phyloP scores from a whole-genome alignment of 768 basidiomycete genomes.

The Agaricus subrufescens region DNA sequence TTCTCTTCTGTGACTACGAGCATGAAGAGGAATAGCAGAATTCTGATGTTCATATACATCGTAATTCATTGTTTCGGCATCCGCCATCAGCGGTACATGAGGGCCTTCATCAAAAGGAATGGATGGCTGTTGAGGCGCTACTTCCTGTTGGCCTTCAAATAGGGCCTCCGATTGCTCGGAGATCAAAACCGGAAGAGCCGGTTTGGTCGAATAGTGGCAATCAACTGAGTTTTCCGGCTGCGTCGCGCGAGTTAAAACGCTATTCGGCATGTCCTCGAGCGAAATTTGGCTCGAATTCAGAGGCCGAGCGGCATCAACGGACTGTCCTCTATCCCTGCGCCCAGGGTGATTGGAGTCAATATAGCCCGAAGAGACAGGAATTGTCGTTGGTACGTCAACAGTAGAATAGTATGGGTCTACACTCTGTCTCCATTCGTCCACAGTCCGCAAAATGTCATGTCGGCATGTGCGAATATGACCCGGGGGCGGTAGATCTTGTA shows the following conservation, averaged over 20 bases:
- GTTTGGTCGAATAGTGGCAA: neutral
- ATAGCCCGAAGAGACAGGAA: neutral
- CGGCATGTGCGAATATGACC: constrained; percentile 16
- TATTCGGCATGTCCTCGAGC: neutral
- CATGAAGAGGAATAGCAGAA: neutral
- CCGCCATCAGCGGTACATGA: constrained; percentile 1
- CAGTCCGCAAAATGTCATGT: neutral
- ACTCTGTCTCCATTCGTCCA: constrained; percentile 4
- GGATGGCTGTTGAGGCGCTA: neutral
- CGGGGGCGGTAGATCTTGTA: constrained; percentile 23
- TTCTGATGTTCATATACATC: neutral
- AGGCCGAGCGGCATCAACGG: neutral
- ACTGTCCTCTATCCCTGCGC: neutral
- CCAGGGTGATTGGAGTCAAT: neutral
- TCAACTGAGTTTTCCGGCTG: constrained; percentile 3
- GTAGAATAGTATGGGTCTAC: neutral
- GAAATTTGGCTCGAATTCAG: neutral
- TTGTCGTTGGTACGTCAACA: constrained; percentile 4
- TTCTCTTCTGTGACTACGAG: neutral
- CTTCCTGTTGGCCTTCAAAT: neutral
- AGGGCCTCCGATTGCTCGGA: neutral
- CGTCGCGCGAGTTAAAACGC: neutral
- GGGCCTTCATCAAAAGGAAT: neutral
- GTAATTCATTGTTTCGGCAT: neutral
- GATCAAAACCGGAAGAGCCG: neutral